Evolutionary conservation across 139 green algal species (phyloP), one percentile per base, ranked within the genome.

Genomic region (Raphidocelis subcapitata): DNA sequence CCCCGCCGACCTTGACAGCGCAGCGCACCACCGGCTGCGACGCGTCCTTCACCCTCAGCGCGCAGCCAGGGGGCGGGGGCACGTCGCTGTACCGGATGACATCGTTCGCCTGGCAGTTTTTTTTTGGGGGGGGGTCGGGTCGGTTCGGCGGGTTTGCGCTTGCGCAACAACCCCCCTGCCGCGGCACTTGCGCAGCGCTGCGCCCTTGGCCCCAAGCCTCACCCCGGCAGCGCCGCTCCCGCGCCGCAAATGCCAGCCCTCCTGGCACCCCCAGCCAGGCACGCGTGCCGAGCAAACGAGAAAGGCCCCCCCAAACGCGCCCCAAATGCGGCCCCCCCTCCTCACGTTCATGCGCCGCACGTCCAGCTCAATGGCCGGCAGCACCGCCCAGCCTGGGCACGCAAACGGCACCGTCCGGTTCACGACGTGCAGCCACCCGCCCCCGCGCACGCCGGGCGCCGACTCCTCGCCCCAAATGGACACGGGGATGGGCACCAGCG

Each of bases 351-450:
- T 74, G n/a, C 57, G 26, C 36, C 67, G 20, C 54, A 74, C 41
- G 51, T 74, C 67, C 2, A 74, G 55, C 67, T 74, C 67, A 5
- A 74, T 29, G 16, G 10, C 49, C 0, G 67, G 54, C 36, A 33
- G 24, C 29, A 74, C 36, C 2, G 54, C 67, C 35, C 35, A 66
- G 33, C 59, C 59, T 41, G 28, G 16, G 24, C 55, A 65, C 2
- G 36, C 3, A 24, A 74, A 28, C 36, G 67, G 67, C 24, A 74
- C 67, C 2, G 67, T 55, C 8, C 67, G 52, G 44, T 74, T 74
- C 21, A 74, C 67, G 29, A 74, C 67, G 55, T 74, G 67, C 57
- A 75, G 44, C 69, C 69, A 75, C 37, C 69, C 69, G 28, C 69
- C 69, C 3, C 28, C 20, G 29, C 68, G 67, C 5, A 75, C 69